Conservation (phyloP, 2,329 filamentous ascomycete genomes). For the Ilyonectria mors-panacis region DNA sequence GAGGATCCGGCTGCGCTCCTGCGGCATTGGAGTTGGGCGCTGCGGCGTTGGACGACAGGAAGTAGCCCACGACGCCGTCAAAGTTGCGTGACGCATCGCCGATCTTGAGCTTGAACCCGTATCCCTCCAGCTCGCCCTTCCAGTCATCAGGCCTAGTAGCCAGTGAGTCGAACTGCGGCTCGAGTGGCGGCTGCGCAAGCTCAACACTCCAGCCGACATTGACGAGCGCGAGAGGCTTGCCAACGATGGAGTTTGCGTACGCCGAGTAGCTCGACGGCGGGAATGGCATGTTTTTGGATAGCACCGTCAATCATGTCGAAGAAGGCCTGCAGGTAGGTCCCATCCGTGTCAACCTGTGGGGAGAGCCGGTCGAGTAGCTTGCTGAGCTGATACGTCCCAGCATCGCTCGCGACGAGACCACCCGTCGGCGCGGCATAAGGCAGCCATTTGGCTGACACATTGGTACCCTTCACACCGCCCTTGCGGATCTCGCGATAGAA, state of each 20-base stretch:
- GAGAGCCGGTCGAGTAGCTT: slow-evolving; percentile 1
- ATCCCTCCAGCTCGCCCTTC: neutral
- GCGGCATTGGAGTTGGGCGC: too few relatives aligned
- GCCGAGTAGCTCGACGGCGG: neutral
- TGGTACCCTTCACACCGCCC: neutral
- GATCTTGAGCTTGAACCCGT: slow-evolving; percentile 4
- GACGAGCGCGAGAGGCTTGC: slow-evolving; percentile 11
- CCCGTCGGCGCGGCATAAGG: neutral
- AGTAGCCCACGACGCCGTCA: slow-evolving; percentile 12
- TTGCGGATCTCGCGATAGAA: slow-evolving; percentile 13
- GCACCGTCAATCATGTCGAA: slow-evolving; percentile 6
- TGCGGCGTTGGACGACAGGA: too few relatives aligned
- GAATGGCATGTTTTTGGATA: slow-evolving; percentile 6
- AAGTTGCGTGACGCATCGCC: neutral
- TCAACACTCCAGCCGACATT: slow-evolving; percentile 8
- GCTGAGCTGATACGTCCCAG: neutral
- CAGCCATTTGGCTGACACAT: neutral
- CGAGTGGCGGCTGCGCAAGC: neutral
- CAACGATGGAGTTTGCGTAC: slow-evolving; percentile 1
- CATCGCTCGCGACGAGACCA: neutral
- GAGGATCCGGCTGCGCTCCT: too few relatives aligned
- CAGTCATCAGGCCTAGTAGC: too few relatives aligned
- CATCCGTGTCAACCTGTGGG: neutral
- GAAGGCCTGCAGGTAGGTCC: slow-evolving; percentile 12
- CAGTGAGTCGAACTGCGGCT: neutral